Evolutionary conservation across 352 stramenopile genomes (phyloP), one percentile per base, ranked within the genome.

Genomic region (Phytophthora sansomeana): DNA sequence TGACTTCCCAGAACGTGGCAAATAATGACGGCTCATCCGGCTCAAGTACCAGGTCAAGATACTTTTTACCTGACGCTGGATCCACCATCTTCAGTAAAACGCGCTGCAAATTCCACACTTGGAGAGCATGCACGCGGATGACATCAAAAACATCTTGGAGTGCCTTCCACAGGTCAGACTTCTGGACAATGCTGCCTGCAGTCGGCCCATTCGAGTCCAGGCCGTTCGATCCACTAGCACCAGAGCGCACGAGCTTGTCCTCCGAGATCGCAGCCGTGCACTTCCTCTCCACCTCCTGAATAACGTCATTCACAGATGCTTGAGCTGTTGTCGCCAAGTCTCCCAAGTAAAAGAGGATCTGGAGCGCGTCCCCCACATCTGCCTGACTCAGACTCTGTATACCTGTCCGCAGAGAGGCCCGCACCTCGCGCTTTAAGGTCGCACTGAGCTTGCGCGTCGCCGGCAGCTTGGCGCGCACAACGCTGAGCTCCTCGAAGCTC

Each of bases 91-190:
- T 94, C 6, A 80, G 54, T n/a, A 96, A 75, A 38, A 95, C 87
- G n/a, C 85, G 86, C 71, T 96, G 81, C 26, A 96, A 58, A 67
- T 93, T 94, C 88, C 88, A 96, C 24, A 96, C 85, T 71, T 95
- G 83, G 1, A 96, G 59, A 17, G 87, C 85, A 59, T 92, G 77
- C 0, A 73, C 51, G 14, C 84, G 85, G 11, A 95, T 76, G 26
- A 71, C 74, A 35, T 94, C 82, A 63, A 96, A 91, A 1, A 95
- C 75, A 48, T 92, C 78, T 46, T 96, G 80, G 24, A 92, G 76
- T 11, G 88, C 86, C 42, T 91, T 91, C 88, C 88, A 96, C 28
- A 92, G 64, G 26, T 94, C 85, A 0, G 80, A 79, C 41, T 92
- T 91, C 28, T 93, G 80, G 19, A 77, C 51, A 3, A 80, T 64